A percentile compares a stretch with the other conserved stretches of the same genome.
Conservation (phyloP, 116 monocot genomes). For the Phalaenopsis hybrid region DNA sequence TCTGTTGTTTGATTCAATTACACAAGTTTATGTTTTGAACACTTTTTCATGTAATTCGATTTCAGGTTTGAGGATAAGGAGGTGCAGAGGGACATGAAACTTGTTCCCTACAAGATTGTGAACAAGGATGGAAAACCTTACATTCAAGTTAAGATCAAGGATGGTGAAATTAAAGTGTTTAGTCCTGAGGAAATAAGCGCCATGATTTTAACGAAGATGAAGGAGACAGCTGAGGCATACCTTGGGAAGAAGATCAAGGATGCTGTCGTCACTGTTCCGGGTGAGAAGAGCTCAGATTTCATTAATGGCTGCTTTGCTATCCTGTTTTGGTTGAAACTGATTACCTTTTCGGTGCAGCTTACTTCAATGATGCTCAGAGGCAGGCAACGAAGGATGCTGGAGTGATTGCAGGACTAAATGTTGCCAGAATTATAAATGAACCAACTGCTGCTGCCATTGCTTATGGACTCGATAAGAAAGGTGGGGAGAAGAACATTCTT, state of each 20-base stretch:
- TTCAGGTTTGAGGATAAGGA: constrained; percentile 36
- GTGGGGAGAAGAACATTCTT: constrained; percentile 75
- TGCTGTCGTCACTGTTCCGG: constrained; percentile 55
- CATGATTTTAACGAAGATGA: constrained; percentile 47
- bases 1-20: not conserved
- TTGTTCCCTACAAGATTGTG: constrained; percentile 43
- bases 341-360: constrained; percentile 24
- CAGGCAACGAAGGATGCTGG: constrained; percentile 68
- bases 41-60: not conserved
- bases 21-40: not conserved
- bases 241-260: constrained; percentile 49
- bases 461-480: constrained; percentile 64
- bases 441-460: constrained; percentile 74
- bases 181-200: constrained; percentile 51
- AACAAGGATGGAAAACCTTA: constrained; percentile 52
- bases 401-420: constrained; percentile 56
- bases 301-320: not conserved
- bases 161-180: constrained; percentile 42
- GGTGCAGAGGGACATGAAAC: constrained; percentile 35
- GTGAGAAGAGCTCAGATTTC: constrained; percentile 7
- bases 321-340: not conserved
- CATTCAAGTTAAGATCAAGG: constrained; percentile 40
- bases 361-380: constrained; percentile 68
- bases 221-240: constrained; percentile 48
- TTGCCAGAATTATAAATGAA: constrained; percentile 65